A percentile compares a stretch with the other conserved stretches of the same genome.
Conservation (phyloP, 257 asterid genomes). For the Solanum tarijense region DNA sequence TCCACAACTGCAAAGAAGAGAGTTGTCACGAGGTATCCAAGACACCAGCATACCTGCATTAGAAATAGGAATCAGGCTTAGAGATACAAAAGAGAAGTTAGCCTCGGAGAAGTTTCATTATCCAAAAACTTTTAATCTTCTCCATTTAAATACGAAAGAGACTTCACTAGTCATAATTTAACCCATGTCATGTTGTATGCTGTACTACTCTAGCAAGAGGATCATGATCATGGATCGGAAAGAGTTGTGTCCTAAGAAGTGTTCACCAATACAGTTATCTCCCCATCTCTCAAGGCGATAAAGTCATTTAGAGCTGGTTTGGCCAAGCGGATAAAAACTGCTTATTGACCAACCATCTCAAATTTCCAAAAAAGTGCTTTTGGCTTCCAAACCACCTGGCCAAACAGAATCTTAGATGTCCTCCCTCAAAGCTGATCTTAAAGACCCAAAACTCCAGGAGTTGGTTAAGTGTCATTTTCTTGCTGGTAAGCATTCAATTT, state of each 20-base stretch:
- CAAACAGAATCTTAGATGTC: neutral
- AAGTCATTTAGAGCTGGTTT: neutral
- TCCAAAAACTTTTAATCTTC: neutral
- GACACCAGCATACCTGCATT: constrained; percentile 80
- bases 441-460: neutral
- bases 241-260: neutral
- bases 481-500: neutral
- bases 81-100: neutral
- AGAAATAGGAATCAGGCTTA: neutral
- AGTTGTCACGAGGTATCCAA: constrained; percentile 73
- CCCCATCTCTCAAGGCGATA: neutral
- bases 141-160: neutral
- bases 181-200: neutral
- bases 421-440: neutral
- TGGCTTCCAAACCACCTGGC: neutral
- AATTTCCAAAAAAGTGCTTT: neutral
- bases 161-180: neutral
- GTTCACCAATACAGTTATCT: neutral
- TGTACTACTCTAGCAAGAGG: neutral
- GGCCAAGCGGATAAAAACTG: neutral
- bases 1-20: constrained; percentile 98
- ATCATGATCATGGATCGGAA: neutral
- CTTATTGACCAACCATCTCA: neutral
- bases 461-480: neutral
- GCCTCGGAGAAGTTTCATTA: neutral